Percentiles rank a stretch among this genome's conserved stretches.
Conservation (phyloP, 2,329 filamentous ascomycete genomes). For the Madurella fahalii region DNA sequence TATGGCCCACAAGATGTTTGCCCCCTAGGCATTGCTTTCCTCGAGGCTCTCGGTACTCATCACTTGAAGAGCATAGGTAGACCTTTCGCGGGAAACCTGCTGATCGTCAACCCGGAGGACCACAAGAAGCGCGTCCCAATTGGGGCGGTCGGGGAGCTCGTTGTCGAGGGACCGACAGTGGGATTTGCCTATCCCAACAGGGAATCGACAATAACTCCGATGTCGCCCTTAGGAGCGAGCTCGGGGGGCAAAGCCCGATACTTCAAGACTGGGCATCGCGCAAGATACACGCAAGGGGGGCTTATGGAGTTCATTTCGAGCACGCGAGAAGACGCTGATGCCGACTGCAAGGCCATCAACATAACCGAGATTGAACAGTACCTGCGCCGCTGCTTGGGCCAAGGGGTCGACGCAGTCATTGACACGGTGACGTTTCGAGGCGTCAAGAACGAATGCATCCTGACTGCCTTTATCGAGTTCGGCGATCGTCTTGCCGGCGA, state of each 20-base stretch:
- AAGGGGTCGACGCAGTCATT: slow-evolving; percentile 45
- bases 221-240: slow-evolving; percentile 24
- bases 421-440: slow-evolving; percentile 46
- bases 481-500: slow-evolving; percentile 37
- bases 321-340: slow-evolving; percentile 39
- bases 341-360: slow-evolving; percentile 39
- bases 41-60: slow-evolving; percentile 37
- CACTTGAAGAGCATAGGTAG: slow-evolving; percentile 42
- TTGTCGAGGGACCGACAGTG: slow-evolving; percentile 54
- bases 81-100: slow-evolving; percentile 47
- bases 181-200: slow-evolving; percentile 36
- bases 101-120: slow-evolving; percentile 51
- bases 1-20: slow-evolving; percentile 51
- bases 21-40: slow-evolving; percentile 48
- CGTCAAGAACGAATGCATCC: slow-evolving; percentile 33
- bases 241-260: slow-evolving; percentile 34
- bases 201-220: slow-evolving; percentile 26
- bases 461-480: slow-evolving; percentile 49
- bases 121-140: slow-evolving; percentile 48
- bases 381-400: slow-evolving; percentile 44
- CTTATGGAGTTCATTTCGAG: slow-evolving; percentile 46
- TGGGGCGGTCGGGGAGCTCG: slow-evolving; percentile 54
- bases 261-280: slow-evolving; percentile 49
- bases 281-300: slow-evolving; percentile 46
- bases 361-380: slow-evolving; percentile 44